Evolutionary conservation across 1,284 basidiomycete genomes (phyloP).

Genomic region (Microstroma glucosiphilum): DNA sequence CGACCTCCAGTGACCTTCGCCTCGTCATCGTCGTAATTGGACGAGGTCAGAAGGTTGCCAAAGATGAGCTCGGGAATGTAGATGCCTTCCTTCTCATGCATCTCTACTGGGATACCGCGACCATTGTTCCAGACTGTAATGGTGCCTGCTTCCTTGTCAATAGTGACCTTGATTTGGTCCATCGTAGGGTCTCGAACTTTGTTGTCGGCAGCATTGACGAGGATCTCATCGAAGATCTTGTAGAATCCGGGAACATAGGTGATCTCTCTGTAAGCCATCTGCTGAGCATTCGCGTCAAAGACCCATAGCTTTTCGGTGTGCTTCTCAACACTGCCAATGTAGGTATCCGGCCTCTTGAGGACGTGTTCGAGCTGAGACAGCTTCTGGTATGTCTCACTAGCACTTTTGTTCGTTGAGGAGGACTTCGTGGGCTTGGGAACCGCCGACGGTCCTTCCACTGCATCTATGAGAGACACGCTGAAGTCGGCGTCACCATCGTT

Average conservation of each 20-base stretch:
- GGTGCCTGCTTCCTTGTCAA: constrained; percentile 73
- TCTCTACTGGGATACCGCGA: constrained; percentile 87
- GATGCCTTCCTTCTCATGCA: constrained; percentile 85
- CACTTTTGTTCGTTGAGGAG: constrained; percentile 59
- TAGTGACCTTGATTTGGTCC: constrained; percentile 54
- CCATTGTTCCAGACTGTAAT: constrained; percentile 97
- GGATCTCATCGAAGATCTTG: constrained; percentile 98
- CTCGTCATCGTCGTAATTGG: constrained; percentile 98
- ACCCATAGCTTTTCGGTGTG: constrained; percentile 49
- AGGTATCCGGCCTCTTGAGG: constrained; percentile 91
- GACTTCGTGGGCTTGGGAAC: background rate
- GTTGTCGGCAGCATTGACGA: constrained; percentile 98
- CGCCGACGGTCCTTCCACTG: constrained; percentile 12
- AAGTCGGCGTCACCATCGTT: constrained; percentile 54
- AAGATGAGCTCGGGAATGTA: constrained; percentile 98
- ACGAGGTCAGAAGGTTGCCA: constrained; percentile 87
- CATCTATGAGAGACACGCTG: constrained; percentile 39
- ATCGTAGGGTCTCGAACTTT: constrained; percentile 60
- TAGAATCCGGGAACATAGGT: constrained; percentile 96
- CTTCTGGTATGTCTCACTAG: constrained; percentile 90
- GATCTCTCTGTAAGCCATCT: constrained; percentile 59
- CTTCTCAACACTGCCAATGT: constrained; percentile 63
- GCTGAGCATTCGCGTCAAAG: constrained; percentile 38
- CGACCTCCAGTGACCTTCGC: constrained; percentile 97
- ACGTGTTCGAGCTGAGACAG: constrained; percentile 95